These are phyloP conservation scores for rapeseed (Brassica napus) DNA, from an alignment of 345 rosid genomes.

Conservation along the genomic window Da-Ae NC_063445.1:648501-649000, in stretches of 20 bases:
- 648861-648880: background rate
- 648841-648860: background rate
- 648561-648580: conserved; percentile 80
- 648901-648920: conserved; percentile 82
- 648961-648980: too few relatives aligned
- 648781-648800: conserved; percentile 65
- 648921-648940: conserved; percentile 82
- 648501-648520: conserved; percentile 44
- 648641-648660: background rate
- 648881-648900: conserved; percentile 69
- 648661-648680: background rate
- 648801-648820: conserved; percentile 33
- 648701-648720: background rate
- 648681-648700: conserved; percentile 21
- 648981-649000: conserved; percentile 90
- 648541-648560: conserved; percentile 77
- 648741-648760: conserved; percentile 79
- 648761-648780: conserved; percentile 86
- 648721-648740: conserved; percentile 48
- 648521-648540: conserved; percentile 73
- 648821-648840: too few relatives aligned
- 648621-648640: conserved; percentile 53
- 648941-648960: conserved; percentile 71
- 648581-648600: conserved; percentile 76
- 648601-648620: conserved; percentile 74